A percentile compares a stretch with the other conserved stretches of the same genome.
Conservation (phyloP, 1,284 basidiomycete species). For the Caloboletus firmus region DNA sequence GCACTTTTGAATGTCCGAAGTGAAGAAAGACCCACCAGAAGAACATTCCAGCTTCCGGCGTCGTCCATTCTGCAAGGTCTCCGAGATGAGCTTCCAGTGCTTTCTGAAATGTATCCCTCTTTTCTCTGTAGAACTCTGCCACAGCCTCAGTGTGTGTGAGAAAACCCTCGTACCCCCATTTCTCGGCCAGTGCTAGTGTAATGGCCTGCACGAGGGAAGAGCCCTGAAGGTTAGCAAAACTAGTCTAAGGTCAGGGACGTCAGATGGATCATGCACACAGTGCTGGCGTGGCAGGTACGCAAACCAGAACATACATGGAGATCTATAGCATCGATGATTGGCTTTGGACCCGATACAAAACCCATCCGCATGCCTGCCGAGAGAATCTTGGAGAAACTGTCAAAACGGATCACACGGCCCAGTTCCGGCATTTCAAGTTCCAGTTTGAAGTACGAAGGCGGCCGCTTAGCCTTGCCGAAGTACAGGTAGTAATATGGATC, state of each 20-base stretch:
- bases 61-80: constrained; percentile 80
- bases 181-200: constrained; percentile 63
- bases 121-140: constrained; percentile 76
- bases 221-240: constrained; percentile 77
- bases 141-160: constrained; percentile 69
- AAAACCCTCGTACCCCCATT: constrained; percentile 83
- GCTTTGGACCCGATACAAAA: constrained; percentile 78
- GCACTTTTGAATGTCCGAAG: constrained; percentile 17
- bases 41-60: constrained; percentile 90
- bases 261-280: constrained; percentile 7
- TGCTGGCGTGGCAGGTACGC: constrained; percentile 8
- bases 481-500: constrained; percentile 80
- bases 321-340: constrained; percentile 75
- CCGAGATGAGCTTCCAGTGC: constrained; percentile 74
- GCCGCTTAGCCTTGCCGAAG: constrained; percentile 62
- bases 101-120: constrained; percentile 78
- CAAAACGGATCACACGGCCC: constrained; percentile 84
- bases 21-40: constrained; percentile 63
- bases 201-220: constrained; percentile 80
- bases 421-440: constrained; percentile 60
- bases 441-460: constrained; percentile 77
- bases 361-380: constrained; percentile 83
- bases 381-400: constrained; percentile 86
- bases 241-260: constrained; percentile 45
- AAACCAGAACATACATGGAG: constrained; percentile 51